These are phyloP conservation scores for Nematocida homosporus DNA, from an alignment of 371 early-diverging fungal genomes.

Conservation along the genomic window DNA sequence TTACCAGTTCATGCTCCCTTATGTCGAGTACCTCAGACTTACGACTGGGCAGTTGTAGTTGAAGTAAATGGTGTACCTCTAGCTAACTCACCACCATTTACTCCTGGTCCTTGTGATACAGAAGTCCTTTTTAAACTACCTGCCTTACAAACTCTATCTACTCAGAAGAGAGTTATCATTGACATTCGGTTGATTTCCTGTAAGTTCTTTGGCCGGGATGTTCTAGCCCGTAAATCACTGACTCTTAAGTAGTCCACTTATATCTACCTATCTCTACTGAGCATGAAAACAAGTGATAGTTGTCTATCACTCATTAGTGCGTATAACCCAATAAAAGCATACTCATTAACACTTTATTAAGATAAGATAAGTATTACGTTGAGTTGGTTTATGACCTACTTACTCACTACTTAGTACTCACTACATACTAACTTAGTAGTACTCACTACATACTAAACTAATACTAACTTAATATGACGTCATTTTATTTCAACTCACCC, in stretches of 20 bases:
- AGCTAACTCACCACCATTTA: constrained; percentile 18
- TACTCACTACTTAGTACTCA: too few relatives aligned
- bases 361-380: too few relatives aligned
- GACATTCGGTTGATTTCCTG: constrained; percentile 5
- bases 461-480: too few relatives aligned
- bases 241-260: constrained; percentile 42
- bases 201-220: constrained; percentile 38
- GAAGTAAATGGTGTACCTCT: constrained; percentile 22
- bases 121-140: constrained; percentile 44
- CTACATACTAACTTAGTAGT: too few relatives aligned
- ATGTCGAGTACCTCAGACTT: constrained; percentile 1
- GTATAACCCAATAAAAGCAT: too few relatives aligned
- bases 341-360: too few relatives aligned
- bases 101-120: constrained; percentile 14
- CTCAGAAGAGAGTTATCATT: constrained; percentile 8
- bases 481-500: too few relatives aligned
- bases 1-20: constrained; percentile 27
- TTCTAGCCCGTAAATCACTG: background rate
- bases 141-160: constrained; percentile 6
- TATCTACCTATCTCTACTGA: too few relatives aligned
- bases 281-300: too few relatives aligned
- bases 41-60: constrained; percentile 18
- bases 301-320: too few relatives aligned
- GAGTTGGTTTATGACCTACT: too few relatives aligned
- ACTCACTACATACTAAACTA: too few relatives aligned